Evolutionary conservation across 192 early-diverging fungal species (phyloP).

Genomic region (Coemansia sp.): DNA sequence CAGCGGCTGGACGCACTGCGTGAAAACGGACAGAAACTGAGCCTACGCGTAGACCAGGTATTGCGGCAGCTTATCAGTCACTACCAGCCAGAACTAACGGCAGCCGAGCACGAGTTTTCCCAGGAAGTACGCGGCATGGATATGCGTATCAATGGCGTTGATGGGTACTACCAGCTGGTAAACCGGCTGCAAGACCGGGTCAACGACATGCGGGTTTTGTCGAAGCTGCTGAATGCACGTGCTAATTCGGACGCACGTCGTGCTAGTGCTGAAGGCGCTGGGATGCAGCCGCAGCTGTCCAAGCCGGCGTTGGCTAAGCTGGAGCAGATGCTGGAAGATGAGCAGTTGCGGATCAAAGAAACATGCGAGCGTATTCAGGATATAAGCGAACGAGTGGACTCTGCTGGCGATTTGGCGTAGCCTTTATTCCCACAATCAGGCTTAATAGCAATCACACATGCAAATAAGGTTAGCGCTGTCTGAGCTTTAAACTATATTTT

Average conservation of each 20-base stretch:
- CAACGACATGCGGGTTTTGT: slow-evolving; percentile 19
- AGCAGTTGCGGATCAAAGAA: slow-evolving; percentile 21
- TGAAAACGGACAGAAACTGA: slow-evolving; percentile 39
- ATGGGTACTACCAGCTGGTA: slow-evolving; percentile 19
- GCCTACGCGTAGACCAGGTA: slow-evolving; percentile 57
- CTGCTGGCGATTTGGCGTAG: not conserved
- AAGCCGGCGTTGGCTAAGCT: slow-evolving; percentile 16
- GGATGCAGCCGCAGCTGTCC: slow-evolving; percentile 10
- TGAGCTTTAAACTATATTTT: too few species aligned
- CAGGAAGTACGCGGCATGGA: slow-evolving; percentile 33
- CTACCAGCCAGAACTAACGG: slow-evolving; percentile 60
- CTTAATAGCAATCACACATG: not conserved
- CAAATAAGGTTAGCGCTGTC: too few species aligned
- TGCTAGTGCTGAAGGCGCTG: slow-evolving; percentile 9
- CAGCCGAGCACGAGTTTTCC: slow-evolving; percentile 52
- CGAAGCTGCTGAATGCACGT: slow-evolving; percentile 3
- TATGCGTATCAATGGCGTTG: slow-evolving; percentile 21
- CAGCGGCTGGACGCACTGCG: slow-evolving; percentile 45
- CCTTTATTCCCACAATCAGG: not conserved
- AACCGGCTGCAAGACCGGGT: slow-evolving; percentile 31
- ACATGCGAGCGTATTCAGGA: slow-evolving; percentile 33
- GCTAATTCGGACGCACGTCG: slow-evolving; percentile 9
- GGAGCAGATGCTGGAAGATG: slow-evolving; percentile 21
- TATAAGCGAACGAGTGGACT: slow-evolving; percentile 27
- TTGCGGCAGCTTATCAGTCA: slow-evolving; percentile 62